Evolutionary conservation across 2,329 filamentous ascomycete species (phyloP), one percentile per base, ranked within the genome.

Genomic region (Kalmusia sp.): DNA sequence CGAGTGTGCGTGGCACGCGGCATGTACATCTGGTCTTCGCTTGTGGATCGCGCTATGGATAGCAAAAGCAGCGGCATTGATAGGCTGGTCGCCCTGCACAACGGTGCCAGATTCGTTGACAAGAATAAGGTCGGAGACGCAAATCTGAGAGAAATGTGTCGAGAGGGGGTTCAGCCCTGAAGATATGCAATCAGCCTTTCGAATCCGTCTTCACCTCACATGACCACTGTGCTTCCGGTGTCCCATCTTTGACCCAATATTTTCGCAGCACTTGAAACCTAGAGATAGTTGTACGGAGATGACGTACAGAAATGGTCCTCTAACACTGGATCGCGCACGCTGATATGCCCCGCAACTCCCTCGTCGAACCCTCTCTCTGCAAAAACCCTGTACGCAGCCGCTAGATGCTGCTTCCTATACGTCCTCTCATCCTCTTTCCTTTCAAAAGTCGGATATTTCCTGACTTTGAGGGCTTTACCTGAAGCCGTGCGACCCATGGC

Each of bases 31-130:
- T 6, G 73, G 68, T 17, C 71, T 53, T 11, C 67, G 58, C 51
- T 62, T 67, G 40, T 74, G 74, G 34, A 77, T 74, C 30, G 77
- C 78, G 3, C 72, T 75, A 55, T 80, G 78, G 33, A 80, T 80
- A 0, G 76, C 74, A 56, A 80, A 81, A 1, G 77, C 79, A 1
- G 78, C 78, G 5, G 77, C 74, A 51, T 80, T 80, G 56, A 80
- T 72, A 56, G 69, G 70, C 46, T 72, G 63, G 74, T 76, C 51
- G 8, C 76, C 76, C 15, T 74, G 64, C 1, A 77, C 74, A 2
- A 77, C 71, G 17, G 72, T 62, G 19, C 77, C 77, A 14, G 72
- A 63, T 52, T 79, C 76, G 40, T 78, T 72, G 63, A 79, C 74
- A 1, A 79, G 71, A 37, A 79, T 77, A 48, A 79, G 61, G 49